Base-by-base conservation (phyloP, 352 stramenopile species). In the Phytophthora ohioensis region DNA sequence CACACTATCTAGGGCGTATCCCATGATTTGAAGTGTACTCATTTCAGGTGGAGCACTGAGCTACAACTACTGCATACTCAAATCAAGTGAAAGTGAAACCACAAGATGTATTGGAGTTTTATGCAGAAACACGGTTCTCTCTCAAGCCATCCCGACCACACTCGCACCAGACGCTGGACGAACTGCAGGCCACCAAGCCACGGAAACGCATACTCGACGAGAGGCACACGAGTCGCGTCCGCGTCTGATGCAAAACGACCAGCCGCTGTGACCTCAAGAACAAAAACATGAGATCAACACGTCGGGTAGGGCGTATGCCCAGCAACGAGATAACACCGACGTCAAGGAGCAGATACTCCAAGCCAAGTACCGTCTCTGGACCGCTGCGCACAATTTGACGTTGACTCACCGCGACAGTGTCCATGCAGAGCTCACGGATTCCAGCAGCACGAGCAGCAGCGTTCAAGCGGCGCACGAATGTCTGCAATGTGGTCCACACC, bases 81-180 rank as follows among this genome's bases (percentile, higher is more conserved):
- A 21, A 21, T 21, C 21, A 21, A 21, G 21, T 21, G 21, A 21
- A 21, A 21, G 0, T 21, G 21, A 21, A 21, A 21, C 21, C 21
- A 21, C 21, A 36, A 53, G 21, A 36, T 53, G 27, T 38, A 53
- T 53, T 38, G 46, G 30, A 36, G 7, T 38, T 53, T 36, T 53
- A 38, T 38, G 46, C 27, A 53, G 27, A 38, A 53, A 38, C 21
- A 12, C 8, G 38, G 46, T 38, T 53, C 27, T 15, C 42, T 30
- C 13, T 47, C 13, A 6, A 30, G 38, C 38, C 12, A 31, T 30
- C 8, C 21, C 21, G 21, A 21, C 21, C 21, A 21, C 21, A 1
- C 15, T 30, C 10, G 21, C 56, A 64, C 8, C 7, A 64, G 4
- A 15, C 17, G 43, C 0, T 27, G 47, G 9, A 47, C 51, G 11